phyloP scores from a whole-genome alignment of 441 rosid species.

The Melastoma candidum region DNA sequence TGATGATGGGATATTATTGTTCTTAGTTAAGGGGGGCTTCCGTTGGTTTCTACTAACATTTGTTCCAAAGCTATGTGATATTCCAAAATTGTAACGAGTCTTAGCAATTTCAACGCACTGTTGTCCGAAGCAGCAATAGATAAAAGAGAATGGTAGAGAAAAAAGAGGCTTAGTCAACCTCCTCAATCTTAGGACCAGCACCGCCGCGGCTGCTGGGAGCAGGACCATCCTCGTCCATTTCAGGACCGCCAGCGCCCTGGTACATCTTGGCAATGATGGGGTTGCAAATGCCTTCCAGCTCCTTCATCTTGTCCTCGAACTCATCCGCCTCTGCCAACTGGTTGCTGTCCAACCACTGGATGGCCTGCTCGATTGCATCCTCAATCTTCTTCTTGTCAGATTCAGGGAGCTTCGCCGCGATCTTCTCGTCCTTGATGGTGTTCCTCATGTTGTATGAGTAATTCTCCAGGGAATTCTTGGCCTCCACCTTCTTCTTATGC shows the following conservation, averaged over 20 bases:
- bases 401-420: conserved; percentile 36
- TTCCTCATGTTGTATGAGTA: conserved; percentile 75
- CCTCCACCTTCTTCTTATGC: conserved; percentile 75
- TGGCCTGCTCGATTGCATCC: conserved; percentile 49
- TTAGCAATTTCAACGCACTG: no score
- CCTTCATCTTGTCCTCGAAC: conserved; percentile 72
- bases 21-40: no score
- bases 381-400: conserved; percentile 69
- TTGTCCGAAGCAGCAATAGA: no score
- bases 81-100: no score
- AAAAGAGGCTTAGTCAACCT: no score
- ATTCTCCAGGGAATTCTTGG: conserved; percentile 59
- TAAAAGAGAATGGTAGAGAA: no score
- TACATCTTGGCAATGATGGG: conserved; percentile 69
- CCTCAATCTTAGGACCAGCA: conserved; percentile 15
- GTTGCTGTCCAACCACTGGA: conserved; percentile 62
- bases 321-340: conserved; percentile 64
- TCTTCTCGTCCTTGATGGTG: conserved; percentile 69
- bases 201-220: conserved; percentile 35
- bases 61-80: no score
- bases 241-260: conserved; percentile 46
- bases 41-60: no score
- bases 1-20: no score
- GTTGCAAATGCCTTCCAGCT: conserved; percentile 61
- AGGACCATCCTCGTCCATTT: conserved; percentile 50